These are phyloP conservation scores for Penicillium chermesinum DNA, from an alignment of 495 filamentous ascomycete species.

Conservation along the genomic window DNA sequence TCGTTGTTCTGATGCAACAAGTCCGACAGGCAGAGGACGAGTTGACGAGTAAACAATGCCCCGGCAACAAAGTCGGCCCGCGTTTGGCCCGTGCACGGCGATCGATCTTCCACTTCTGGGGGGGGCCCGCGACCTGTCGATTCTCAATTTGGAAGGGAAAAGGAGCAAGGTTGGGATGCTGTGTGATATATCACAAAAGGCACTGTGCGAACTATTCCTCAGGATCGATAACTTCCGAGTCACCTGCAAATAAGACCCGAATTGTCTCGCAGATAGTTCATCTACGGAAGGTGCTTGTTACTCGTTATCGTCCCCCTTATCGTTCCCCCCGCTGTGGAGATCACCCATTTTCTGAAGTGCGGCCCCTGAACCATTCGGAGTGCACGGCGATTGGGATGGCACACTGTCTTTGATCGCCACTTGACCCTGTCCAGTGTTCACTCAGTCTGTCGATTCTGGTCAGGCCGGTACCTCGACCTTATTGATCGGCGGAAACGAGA, in stretches of 20 bases:
- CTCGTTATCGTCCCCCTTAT: too few relatives aligned
- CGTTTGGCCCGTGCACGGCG: conserved; percentile 19
- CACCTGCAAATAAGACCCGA: too few relatives aligned
- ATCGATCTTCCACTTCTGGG: neutral
- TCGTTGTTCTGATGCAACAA: conserved; percentile 6
- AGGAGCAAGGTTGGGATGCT: too few relatives aligned
- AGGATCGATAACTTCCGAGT: too few relatives aligned
- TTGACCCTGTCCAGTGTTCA: neutral
- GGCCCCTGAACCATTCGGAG: conserved; percentile 2
- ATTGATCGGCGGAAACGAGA: neutral
- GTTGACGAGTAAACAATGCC: conserved; percentile 20
- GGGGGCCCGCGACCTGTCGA: too few relatives aligned
- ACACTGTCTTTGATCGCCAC: neutral
- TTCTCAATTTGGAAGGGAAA: too few relatives aligned
- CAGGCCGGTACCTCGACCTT: neutral
- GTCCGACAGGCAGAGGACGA: neutral
- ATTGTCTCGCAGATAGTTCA: too few relatives aligned
- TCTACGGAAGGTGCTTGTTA: too few relatives aligned
- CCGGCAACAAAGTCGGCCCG: conserved; percentile 32
- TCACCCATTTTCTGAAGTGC: too few relatives aligned
- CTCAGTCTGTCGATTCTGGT: neutral
- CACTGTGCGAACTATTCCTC: too few relatives aligned
- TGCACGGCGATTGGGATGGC: neutral
- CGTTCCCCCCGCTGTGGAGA: too few relatives aligned
- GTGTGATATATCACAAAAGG: too few relatives aligned